phyloP scores from a whole-genome alignment of 2,329 filamentous ascomycete genomes.

The Ceratocystis albifundus region DNA sequence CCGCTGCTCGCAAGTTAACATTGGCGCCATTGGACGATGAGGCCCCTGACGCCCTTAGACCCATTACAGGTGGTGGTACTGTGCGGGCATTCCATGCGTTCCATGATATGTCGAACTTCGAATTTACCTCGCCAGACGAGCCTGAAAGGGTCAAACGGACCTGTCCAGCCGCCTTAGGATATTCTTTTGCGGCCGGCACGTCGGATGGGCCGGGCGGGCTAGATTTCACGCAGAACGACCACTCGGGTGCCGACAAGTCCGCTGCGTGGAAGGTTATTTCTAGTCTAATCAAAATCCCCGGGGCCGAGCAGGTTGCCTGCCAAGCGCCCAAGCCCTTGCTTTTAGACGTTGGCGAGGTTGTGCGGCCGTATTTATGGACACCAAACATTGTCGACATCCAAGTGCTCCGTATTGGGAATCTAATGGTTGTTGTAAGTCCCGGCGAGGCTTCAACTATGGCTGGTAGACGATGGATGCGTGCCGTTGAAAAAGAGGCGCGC shows the following conservation, averaged over 20 bases:
- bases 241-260: slow-evolving; percentile 51
- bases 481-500: slow-evolving; percentile 38
- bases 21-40: neutral
- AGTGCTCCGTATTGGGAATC: slow-evolving; percentile 67
- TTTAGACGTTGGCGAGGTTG: slow-evolving; percentile 76
- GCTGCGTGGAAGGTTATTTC: slow-evolving; percentile 73
- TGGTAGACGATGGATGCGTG: slow-evolving; percentile 71
- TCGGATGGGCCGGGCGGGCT: slow-evolving; percentile 84
- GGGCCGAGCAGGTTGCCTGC: slow-evolving; percentile 57
- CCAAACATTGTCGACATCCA: slow-evolving; percentile 89
- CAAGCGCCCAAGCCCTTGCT: slow-evolving; percentile 76
- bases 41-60: slow-evolving; percentile 29
- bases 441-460: slow-evolving; percentile 91
- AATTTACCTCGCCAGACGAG: slow-evolving; percentile 57
- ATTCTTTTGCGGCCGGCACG: slow-evolving; percentile 86
- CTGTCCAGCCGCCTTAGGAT: slow-evolving; percentile 79
- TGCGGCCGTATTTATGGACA: slow-evolving; percentile 69
- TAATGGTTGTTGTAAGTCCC: slow-evolving; percentile 72
- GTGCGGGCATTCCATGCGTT: slow-evolving; percentile 81
- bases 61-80: slow-evolving; percentile 45
- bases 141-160: slow-evolving; percentile 54
- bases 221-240: slow-evolving; percentile 83
- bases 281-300: slow-evolving; percentile 58
- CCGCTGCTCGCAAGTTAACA: slow-evolving; percentile 38
- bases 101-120: slow-evolving; percentile 65